phyloP scores from a whole-genome alignment of 805 yeast species.

The Myxozyma nipponensis region DNA sequence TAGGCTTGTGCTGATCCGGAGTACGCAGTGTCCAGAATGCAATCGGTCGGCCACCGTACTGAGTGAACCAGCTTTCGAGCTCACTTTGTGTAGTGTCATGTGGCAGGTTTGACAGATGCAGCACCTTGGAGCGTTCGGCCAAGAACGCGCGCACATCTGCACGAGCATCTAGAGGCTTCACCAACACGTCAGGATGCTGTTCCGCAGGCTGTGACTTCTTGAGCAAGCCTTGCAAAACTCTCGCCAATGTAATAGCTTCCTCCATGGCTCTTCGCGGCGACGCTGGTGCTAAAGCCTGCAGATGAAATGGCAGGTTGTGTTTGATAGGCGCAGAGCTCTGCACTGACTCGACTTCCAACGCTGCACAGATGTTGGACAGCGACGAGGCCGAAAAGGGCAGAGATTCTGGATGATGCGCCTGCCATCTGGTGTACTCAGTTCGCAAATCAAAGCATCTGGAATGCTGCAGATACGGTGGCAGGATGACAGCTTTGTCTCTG shows the following conservation, averaged over 20 bases:
- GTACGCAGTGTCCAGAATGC: constrained; percentile 84
- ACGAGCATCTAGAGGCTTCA: constrained; percentile 72
- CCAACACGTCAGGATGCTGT: constrained; percentile 53
- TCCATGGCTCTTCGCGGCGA: constrained; percentile 44
- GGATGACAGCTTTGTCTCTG: constrained; percentile 62
- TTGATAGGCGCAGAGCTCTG: constrained; percentile 30
- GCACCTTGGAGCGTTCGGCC: constrained; percentile 69
- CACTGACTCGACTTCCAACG: constrained; percentile 43
- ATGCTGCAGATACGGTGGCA: constrained; percentile 72
- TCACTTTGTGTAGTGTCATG: constrained; percentile 86
- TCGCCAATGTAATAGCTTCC: constrained; percentile 46
- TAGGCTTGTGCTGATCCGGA: constrained; percentile 51
- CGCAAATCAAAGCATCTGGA: constrained; percentile 73
- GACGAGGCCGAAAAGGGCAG: constrained; percentile 34
- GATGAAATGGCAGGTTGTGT: constrained; percentile 29
- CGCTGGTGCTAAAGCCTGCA: constrained; percentile 35
- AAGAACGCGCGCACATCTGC: constrained; percentile 66
- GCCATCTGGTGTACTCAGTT: constrained; percentile 72
- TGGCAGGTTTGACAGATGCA: constrained; percentile 76
- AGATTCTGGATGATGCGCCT: constrained; percentile 56
- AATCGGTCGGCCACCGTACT: constrained; percentile 77
- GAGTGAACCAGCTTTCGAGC: constrained; percentile 86
- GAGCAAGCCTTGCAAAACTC: constrained; percentile 47
- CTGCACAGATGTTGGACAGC: constrained; percentile 43
- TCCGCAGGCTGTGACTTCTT: constrained; percentile 47